A percentile compares a stretch with the other conserved stretches of the same genome.
Conservation (phyloP, 1,139 yeast species). For the Nakaseomyces uthaithaninus region DNA sequence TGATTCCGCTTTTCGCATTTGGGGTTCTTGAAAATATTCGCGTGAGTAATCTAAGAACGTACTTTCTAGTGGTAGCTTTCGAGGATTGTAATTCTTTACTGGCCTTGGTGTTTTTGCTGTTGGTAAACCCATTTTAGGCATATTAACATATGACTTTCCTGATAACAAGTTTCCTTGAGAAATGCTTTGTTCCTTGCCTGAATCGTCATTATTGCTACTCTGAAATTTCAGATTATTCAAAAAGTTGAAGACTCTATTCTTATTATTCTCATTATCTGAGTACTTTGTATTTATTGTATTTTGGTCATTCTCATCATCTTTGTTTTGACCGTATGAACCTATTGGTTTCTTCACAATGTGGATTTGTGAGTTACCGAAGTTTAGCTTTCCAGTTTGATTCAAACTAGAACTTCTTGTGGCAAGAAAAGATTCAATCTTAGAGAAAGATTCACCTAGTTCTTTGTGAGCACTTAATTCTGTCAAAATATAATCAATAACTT, state of each 20-base stretch:
- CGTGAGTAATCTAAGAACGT: conserved; percentile 82
- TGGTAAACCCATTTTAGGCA: conserved; percentile 31
- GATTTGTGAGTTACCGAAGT: conserved; percentile 15
- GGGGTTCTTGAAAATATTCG: conserved; percentile 95
- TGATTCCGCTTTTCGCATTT: conserved; percentile 74
- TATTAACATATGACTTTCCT: not conserved
- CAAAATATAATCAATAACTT: conserved; percentile 67
- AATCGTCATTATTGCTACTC: conserved; percentile 12
- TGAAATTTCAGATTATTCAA: conserved; percentile 19
- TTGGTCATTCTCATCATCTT: not conserved
- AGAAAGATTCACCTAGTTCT: conserved; percentile 55
- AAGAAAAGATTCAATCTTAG: conserved; percentile 57
- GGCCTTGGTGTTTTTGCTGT: conserved; percentile 37
- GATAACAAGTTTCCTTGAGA: not conserved
- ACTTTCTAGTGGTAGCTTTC: conserved; percentile 49
- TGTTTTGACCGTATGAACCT: conserved; percentile 9
- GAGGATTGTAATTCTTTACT: conserved; percentile 21
- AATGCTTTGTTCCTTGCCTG: conserved; percentile 11
- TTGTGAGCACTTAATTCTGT: conserved; percentile 55
- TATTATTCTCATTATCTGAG: conserved; percentile 2
- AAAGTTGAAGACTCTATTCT: conserved; percentile 11
- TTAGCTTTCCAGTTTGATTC: conserved; percentile 11
- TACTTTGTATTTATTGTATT: not conserved
- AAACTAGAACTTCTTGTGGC: conserved; percentile 37
- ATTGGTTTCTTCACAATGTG: conserved; percentile 15